Conservation (phyloP, 1,284 basidiomycete species). For the Boletellus sp. region DNA sequence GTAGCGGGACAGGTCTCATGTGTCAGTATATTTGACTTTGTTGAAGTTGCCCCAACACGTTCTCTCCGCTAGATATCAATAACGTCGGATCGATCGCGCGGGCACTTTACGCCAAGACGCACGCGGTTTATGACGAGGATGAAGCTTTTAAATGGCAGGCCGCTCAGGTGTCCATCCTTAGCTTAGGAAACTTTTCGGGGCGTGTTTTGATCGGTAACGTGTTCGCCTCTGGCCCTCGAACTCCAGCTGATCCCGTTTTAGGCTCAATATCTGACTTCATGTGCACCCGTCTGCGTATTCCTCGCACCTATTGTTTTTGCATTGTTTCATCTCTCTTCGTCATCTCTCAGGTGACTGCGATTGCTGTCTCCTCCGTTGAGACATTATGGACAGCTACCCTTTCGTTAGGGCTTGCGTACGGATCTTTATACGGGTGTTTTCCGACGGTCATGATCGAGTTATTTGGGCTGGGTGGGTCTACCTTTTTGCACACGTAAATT, state of each 20-base stretch:
- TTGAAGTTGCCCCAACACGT: background rate
- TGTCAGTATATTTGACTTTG: constrained; percentile 46
- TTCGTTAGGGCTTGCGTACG: constrained; percentile 72
- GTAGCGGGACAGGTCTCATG: constrained; percentile 87
- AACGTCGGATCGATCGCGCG: constrained; percentile 92
- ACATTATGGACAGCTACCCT: constrained; percentile 75
- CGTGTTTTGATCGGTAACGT: constrained; percentile 70
- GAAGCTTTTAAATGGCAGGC: constrained; percentile 78
- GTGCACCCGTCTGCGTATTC: constrained; percentile 56
- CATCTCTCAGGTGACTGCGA: constrained; percentile 61
- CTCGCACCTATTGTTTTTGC: constrained; percentile 69
- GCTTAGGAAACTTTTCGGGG: constrained; percentile 80
- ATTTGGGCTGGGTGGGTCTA: constrained; percentile 74
- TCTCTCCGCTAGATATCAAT: constrained; percentile 68
- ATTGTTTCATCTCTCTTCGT: constrained; percentile 67
- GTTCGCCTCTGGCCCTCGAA: background rate
- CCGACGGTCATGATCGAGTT: constrained; percentile 81
- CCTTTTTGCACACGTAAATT: background rate
- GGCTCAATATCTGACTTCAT: constrained; percentile 73
- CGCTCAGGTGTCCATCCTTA: constrained; percentile 81
- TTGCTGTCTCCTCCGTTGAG: constrained; percentile 53
- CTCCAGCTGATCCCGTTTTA: constrained; percentile 19
- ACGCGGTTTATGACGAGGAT: constrained; percentile 59
- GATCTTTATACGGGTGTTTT: constrained; percentile 72
- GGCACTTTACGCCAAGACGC: constrained; percentile 71